Evolutionary conservation across 1,139 yeast genomes (phyloP).

Genomic region (Geotrichum bryndzae): DNA sequence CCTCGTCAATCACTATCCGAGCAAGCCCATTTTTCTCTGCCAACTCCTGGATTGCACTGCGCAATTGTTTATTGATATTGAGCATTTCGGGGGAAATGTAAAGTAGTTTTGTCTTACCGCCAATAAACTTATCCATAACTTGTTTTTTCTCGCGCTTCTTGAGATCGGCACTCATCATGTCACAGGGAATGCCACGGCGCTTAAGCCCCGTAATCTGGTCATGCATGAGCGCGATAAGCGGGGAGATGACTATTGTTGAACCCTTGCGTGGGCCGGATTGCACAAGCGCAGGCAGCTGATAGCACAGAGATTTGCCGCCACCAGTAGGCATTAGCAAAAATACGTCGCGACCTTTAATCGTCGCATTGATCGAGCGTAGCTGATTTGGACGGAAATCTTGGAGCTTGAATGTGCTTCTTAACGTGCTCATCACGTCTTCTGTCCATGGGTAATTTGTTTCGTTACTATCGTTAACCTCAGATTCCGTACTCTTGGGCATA

Average conservation of each 20-base stretch:
- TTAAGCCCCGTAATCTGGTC: conserved; percentile 87
- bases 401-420: conserved; percentile 58
- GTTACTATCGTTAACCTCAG: background rate
- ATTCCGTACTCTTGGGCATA: background rate
- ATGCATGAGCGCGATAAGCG: conserved; percentile 92
- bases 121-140: conserved; percentile 55
- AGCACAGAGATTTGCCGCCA: conserved; percentile 95
- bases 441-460: conserved; percentile 48
- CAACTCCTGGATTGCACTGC: conserved; percentile 51
- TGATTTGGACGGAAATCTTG: conserved; percentile 75
- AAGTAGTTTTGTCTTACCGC: conserved; percentile 63
- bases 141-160: conserved; percentile 54
- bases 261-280: conserved; percentile 66
- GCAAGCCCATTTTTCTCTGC: conserved; percentile 58
- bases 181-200: conserved; percentile 65
- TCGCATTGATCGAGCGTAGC: conserved; percentile 76
- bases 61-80: conserved; percentile 66
- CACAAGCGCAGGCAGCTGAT: conserved; percentile 88
- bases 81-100: conserved; percentile 96
- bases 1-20: conserved; percentile 91
- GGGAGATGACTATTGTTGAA: conserved; percentile 88
- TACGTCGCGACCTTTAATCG: conserved; percentile 76
- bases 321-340: conserved; percentile 99
- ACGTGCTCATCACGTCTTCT: conserved; percentile 53
- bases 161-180: conserved; percentile 75